These are phyloP conservation scores for Priceomyces haplophilus DNA, from an alignment of 805 yeast species.

Conservation along the genomic window DNA sequence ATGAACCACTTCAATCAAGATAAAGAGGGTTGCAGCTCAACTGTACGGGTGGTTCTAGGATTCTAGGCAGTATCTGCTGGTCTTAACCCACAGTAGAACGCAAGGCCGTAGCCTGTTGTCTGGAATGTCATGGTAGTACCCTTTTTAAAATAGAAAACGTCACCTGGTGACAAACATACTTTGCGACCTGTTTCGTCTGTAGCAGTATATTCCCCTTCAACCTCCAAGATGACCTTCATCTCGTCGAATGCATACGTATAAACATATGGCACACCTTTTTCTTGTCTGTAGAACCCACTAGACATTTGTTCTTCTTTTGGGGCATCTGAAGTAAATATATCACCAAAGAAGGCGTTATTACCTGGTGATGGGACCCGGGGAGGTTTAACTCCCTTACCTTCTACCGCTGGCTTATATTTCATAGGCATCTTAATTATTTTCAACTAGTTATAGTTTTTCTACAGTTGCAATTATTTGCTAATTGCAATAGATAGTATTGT, in stretches of 20 bases:
- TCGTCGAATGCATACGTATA: conserved; percentile 64
- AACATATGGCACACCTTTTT: conserved; percentile 64
- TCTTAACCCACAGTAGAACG: conserved; percentile 61
- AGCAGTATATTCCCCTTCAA: conserved; percentile 60
- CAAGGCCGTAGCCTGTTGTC: conserved; percentile 63
- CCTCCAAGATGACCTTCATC: conserved; percentile 66
- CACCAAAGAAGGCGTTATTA: conserved; percentile 68
- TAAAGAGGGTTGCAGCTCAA: too few relatives aligned
- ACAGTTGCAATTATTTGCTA: too few relatives aligned
- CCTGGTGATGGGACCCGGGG: conserved; percentile 63
- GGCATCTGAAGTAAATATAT: conserved; percentile 58
- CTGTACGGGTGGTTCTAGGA: too few relatives aligned
- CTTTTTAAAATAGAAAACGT: conserved; percentile 62
- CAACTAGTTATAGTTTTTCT: too few relatives aligned
- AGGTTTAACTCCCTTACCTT: conserved; percentile 53
- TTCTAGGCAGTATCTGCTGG: conserved; percentile 28
- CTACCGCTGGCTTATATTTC: conserved; percentile 50
- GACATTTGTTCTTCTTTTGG: conserved; percentile 58
- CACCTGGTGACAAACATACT: conserved; percentile 60
- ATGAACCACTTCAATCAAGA: too few relatives aligned
- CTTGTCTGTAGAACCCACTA: conserved; percentile 69
- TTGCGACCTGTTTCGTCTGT: conserved; percentile 62
- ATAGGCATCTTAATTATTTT: conserved; percentile 44
- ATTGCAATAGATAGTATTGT: too few relatives aligned
- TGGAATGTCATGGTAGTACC: conserved; percentile 62